phyloP scores from a whole-genome alignment of 2,329 filamentous ascomycete genomes.

The Claviceps capensis region DNA sequence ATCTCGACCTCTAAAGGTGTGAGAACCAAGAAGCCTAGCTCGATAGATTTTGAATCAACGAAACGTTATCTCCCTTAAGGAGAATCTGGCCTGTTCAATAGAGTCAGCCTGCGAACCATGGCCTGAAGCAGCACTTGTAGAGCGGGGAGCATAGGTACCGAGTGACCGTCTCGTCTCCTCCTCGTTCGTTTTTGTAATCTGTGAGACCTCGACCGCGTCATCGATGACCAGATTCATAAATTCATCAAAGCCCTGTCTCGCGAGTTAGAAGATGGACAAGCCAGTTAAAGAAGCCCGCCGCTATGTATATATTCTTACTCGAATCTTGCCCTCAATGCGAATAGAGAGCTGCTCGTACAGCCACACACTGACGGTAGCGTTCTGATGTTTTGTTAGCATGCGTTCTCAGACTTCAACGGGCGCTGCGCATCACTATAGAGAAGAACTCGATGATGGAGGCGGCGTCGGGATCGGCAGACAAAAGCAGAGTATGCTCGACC shows the following conservation, averaged over 20 bases:
- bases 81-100: slow-evolving; percentile 60
- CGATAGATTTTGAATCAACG: slow-evolving; percentile 50
- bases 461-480: background rate
- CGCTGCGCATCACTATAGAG: background rate
- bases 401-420: slow-evolving; percentile 9
- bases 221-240: slow-evolving; percentile 99
- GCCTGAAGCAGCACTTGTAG: background rate
- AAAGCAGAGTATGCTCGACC: background rate
- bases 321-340: slow-evolving; percentile 90
- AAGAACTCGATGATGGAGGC: background rate
- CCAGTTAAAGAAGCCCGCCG: background rate
- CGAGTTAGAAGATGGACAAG: background rate
- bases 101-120: slow-evolving; percentile 12
- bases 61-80: slow-evolving; percentile 80
- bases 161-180: slow-evolving; percentile 66
- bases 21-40: background rate
- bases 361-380: slow-evolving; percentile 86
- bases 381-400: slow-evolving; percentile 27
- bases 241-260: slow-evolving; percentile 77
- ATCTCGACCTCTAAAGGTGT: too few species aligned
- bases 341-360: slow-evolving; percentile 91
- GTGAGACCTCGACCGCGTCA: slow-evolving; percentile 83
- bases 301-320: slow-evolving; percentile 40
- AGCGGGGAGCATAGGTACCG: slow-evolving; percentile 40
- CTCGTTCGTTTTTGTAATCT: slow-evolving; percentile 63